A percentile compares a stretch with the other conserved stretches of the same genome.
Evolutionary conservation across 495 filamentous ascomycete species (phyloP).

Genomic region (Penicillium bialowiezense): DNA sequence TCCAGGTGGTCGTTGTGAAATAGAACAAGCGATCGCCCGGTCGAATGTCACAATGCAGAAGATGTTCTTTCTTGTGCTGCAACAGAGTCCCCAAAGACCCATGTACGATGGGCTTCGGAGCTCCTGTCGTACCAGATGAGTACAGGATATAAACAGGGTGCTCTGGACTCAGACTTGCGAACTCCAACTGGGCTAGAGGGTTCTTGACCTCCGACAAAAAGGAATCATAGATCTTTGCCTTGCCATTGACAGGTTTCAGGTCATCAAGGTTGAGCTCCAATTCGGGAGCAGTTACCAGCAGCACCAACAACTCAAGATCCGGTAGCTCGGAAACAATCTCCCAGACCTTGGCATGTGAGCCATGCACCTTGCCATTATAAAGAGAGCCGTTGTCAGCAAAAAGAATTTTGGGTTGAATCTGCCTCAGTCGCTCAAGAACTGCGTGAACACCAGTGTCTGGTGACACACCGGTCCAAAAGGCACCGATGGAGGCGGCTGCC

Average conservation of each 20-base stretch:
- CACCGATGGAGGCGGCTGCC: conserved; percentile 72
- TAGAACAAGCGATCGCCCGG: conserved; percentile 69
- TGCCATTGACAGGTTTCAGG: conserved; percentile 46
- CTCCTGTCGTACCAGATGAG: conserved; percentile 82
- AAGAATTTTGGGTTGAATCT: conserved; percentile 76
- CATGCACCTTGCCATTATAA: conserved; percentile 85
- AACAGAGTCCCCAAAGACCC: conserved; percentile 82
- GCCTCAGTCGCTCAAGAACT: conserved; percentile 76
- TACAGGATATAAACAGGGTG: conserved; percentile 90
- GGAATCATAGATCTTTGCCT: conserved; percentile 46
- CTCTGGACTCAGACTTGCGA: conserved; percentile 72
- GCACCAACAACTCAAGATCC: conserved; percentile 60
- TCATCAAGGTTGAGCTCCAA: conserved; percentile 47
- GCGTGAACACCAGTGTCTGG: conserved; percentile 78
- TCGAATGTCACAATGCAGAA: conserved; percentile 74
- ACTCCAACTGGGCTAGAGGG: conserved; percentile 51
- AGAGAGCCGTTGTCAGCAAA: conserved; percentile 84
- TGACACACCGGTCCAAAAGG: conserved; percentile 88
- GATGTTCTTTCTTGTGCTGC: conserved; percentile 93
- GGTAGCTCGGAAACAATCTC: conserved; percentile 65
- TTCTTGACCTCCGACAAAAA: conserved; percentile 47
- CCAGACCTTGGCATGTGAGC: conserved; percentile 65
- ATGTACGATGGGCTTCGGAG: conserved; percentile 91
- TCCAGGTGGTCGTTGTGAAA: conserved; percentile 90
- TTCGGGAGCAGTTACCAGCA: conserved; percentile 61